Conservation (phyloP, 2,329 filamentous ascomycete species). For the Aspergillus fructus region DNA sequence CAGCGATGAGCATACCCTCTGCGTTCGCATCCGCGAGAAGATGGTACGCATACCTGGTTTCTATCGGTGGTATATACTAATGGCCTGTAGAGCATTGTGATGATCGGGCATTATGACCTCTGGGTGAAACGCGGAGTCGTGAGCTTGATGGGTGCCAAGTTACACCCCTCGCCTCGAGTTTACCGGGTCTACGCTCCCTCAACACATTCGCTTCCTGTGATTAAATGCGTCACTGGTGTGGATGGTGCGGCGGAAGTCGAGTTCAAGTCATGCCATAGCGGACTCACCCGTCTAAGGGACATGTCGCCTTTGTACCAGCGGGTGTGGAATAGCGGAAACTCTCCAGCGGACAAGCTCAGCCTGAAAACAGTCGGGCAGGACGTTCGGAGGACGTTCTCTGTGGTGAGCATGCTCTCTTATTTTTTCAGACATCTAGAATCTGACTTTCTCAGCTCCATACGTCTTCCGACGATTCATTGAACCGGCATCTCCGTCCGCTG, state of each 20-base stretch:
- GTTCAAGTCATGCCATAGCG: conserved; percentile 47
- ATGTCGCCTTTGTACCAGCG: conserved; percentile 54
- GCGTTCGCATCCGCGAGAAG: conserved; percentile 41
- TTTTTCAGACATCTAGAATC: neutral
- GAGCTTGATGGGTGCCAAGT: conserved; percentile 58
- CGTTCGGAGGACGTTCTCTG: conserved; percentile 38
- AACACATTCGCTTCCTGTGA: conserved; percentile 56
- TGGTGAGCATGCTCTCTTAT: conserved; percentile 31
- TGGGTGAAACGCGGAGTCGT: conserved; percentile 57
- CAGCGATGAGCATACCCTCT: conserved; percentile 36
- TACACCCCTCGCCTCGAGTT: conserved; percentile 45
- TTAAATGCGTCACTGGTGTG: conserved; percentile 46
- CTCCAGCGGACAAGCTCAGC: conserved; percentile 32
- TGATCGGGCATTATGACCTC: conserved; percentile 58
- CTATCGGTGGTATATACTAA: conserved; percentile 3
- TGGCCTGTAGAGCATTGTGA: conserved; percentile 40
- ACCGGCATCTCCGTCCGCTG: conserved; percentile 42
- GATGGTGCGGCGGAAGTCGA: conserved; percentile 48
- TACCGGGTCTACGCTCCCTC: conserved; percentile 56
- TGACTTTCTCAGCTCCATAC: conserved; percentile 37
- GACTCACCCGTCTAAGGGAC: conserved; percentile 45
- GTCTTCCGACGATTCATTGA: conserved; percentile 43
- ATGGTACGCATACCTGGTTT: conserved; percentile 27
- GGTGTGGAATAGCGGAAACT: conserved; percentile 50
- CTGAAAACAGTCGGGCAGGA: conserved; percentile 27